These are phyloP conservation scores for Candida montana DNA, from an alignment of 805 yeast genomes.

Conservation along the genomic window DNA sequence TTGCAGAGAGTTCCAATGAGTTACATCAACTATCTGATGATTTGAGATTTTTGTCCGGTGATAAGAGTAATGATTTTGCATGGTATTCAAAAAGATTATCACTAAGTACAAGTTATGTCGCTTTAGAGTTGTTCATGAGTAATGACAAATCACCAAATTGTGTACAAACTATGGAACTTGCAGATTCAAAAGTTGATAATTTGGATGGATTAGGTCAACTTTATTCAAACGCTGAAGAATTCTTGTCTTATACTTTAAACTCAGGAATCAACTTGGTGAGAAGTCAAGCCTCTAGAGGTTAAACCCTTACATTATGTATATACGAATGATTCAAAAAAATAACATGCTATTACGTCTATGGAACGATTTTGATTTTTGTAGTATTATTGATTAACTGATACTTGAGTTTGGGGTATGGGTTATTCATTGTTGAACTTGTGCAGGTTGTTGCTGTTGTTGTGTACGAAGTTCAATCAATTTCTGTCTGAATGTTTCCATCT, in stretches of 20 bases:
- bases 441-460: constrained; percentile 8
- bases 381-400: too few relatives aligned
- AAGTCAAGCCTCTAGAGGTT: constrained; percentile 65
- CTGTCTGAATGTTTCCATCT: constrained; percentile 55
- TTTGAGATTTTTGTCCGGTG: constrained; percentile 74
- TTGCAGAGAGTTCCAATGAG: constrained; percentile 54
- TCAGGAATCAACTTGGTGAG: constrained; percentile 60
- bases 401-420: too few relatives aligned
- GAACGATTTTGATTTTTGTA: too few relatives aligned
- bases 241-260: constrained; percentile 60
- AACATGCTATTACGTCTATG: not conserved
- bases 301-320: constrained; percentile 1
- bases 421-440: not conserved
- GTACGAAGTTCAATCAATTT: constrained; percentile 45
- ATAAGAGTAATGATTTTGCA: constrained; percentile 70
- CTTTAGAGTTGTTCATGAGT: constrained; percentile 74
- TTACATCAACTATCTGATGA: constrained; percentile 79
- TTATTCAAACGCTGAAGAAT: constrained; percentile 66
- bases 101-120: constrained; percentile 63
- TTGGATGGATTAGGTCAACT: constrained; percentile 52
- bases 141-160: constrained; percentile 59
- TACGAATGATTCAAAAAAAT: not conserved
- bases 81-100: constrained; percentile 90
- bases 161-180: constrained; percentile 56
- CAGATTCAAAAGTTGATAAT: constrained; percentile 50